These are phyloP conservation scores for Zizania palustris DNA, from an alignment of 202 grass and related monocot genomes.

Conservation along the genomic window DNA sequence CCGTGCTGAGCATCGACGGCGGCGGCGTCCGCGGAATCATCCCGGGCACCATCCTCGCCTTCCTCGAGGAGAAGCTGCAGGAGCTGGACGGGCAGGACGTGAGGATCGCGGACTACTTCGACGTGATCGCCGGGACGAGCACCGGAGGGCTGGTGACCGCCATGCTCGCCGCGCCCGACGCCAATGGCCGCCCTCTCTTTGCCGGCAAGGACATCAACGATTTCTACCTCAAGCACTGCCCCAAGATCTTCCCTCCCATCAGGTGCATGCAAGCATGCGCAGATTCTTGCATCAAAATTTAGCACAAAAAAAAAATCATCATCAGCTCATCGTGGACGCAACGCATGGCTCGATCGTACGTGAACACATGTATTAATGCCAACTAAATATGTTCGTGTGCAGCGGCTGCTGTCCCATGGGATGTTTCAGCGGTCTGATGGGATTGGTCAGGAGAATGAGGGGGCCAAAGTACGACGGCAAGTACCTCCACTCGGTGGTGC, in stretches of 20 bases:
- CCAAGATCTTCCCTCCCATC: slow-evolving; percentile 60
- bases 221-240: slow-evolving; percentile 56
- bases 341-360: neutral
- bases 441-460: neutral
- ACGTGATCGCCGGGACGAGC: slow-evolving; percentile 66
- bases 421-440: neutral
- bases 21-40: slow-evolving; percentile 65
- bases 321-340: too few species aligned
- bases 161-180: slow-evolving; percentile 59
- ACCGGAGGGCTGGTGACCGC: slow-evolving; percentile 64
- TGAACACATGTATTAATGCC: neutral
- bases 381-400: neutral
- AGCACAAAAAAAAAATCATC: too few species aligned
- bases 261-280: slow-evolving; percentile 51
- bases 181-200: slow-evolving; percentile 50
- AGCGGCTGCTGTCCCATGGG: slow-evolving; percentile 25
- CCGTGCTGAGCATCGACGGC: slow-evolving; percentile 66
- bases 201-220: slow-evolving; percentile 57
- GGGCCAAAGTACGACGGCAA: slow-evolving; percentile 69
- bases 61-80: slow-evolving; percentile 67
- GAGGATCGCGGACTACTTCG: slow-evolving; percentile 69
- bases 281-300: neutral
- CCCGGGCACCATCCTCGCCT: slow-evolving; percentile 53
- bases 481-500: slow-evolving; percentile 52
- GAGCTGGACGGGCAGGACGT: slow-evolving; percentile 45